Evolutionary conservation across 345 rosid species (phyloP).

Genomic region (Diplotaxis tenuifolia): DNA sequence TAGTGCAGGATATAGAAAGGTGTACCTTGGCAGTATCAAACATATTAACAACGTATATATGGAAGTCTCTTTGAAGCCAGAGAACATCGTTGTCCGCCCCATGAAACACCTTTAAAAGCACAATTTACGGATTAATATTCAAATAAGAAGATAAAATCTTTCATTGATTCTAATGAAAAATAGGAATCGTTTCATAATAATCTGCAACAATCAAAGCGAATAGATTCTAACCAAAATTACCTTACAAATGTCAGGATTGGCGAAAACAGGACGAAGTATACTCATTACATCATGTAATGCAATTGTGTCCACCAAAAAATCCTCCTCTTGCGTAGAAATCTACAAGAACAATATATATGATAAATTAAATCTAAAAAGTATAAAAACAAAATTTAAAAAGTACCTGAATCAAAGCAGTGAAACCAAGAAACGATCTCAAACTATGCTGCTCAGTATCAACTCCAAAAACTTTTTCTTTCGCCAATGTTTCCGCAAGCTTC

Average conservation of each 20-base stretch:
- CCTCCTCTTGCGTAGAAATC: conserved; percentile 67
- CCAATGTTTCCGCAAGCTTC: conserved; percentile 61
- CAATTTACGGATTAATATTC: not conserved
- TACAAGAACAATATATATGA: conserved; percentile 9
- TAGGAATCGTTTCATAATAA: not conserved
- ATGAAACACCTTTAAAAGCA: conserved; percentile 72
- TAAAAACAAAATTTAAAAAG: not conserved
- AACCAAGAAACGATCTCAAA: conserved; percentile 74
- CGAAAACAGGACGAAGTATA: conserved; percentile 65
- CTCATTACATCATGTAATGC: conserved; percentile 66
- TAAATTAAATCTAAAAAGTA: not conserved
- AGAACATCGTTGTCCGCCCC: conserved; percentile 93
- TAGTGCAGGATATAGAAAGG: not conserved
- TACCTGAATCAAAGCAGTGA: conserved; percentile 90
- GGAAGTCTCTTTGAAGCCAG: conserved; percentile 97
- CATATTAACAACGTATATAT: conserved; percentile 82
- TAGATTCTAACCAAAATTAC: conserved; percentile 31
- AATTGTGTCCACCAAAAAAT: conserved; percentile 78
- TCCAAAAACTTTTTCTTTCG: conserved; percentile 53
- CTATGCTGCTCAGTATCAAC: conserved; percentile 97
- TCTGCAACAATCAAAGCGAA: not conserved
- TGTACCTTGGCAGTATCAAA: conserved; percentile 55
- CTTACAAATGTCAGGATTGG: conserved; percentile 81
- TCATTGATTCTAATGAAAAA: not conserved
- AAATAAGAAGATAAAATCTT: not conserved